phyloP scores from a whole-genome alignment of 2,329 filamentous ascomycete species.

The Nothopassalora personata region DNA sequence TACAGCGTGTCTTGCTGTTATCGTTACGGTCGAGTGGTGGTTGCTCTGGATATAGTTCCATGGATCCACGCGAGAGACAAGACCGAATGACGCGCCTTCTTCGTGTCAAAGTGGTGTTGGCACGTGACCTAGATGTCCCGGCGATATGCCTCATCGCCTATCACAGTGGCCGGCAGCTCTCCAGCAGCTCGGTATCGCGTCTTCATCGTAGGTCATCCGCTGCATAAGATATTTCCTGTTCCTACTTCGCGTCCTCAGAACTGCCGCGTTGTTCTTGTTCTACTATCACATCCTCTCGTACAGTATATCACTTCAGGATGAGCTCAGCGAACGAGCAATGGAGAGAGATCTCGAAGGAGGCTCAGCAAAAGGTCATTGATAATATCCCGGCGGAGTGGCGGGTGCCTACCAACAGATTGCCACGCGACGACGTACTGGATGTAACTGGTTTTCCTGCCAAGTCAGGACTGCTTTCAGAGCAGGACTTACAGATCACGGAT shows the following conservation, averaged over 20 bases:
- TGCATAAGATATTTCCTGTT: background rate
- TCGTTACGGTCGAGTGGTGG: background rate
- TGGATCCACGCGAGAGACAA: background rate
- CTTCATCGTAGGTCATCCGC: background rate
- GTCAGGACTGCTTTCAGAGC: conserved; percentile 55
- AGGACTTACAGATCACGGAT: conserved; percentile 49
- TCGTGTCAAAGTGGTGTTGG: background rate
- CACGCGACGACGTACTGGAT: conserved; percentile 50
- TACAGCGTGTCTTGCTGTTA: background rate
- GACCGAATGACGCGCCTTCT: background rate
- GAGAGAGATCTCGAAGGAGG: conserved; percentile 41
- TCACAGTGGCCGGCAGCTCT: background rate
- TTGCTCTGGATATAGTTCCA: too few species aligned
- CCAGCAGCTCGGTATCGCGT: background rate
- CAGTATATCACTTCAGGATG: background rate
- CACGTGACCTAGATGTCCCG: conserved; percentile 38
- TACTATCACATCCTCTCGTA: background rate
- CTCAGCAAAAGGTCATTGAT: conserved; percentile 40
- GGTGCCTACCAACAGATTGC: conserved; percentile 50
- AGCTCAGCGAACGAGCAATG: conserved; percentile 30
- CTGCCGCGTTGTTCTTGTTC: conserved; percentile 3
- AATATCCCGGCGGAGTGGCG: conserved; percentile 56
- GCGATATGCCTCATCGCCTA: background rate
- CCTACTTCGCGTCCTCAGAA: background rate
- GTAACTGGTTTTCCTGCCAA: conserved; percentile 51